Evolutionary conservation across 495 filamentous ascomycete genomes (phyloP).

Genomic region (Endocarpon pusillum): DNA sequence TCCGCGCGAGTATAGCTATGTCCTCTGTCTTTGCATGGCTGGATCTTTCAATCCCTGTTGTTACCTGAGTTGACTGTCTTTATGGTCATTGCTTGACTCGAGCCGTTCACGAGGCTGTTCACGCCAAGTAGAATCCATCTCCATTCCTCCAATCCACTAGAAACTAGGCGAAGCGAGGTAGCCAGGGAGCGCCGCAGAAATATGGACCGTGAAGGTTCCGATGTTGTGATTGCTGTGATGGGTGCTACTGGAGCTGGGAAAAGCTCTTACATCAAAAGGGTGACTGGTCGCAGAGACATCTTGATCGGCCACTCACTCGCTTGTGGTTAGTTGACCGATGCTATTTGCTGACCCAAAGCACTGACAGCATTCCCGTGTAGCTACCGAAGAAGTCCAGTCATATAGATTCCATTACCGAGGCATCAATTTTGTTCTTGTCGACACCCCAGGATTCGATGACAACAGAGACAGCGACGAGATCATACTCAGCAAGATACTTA

Average conservation of each 20-base stretch:
- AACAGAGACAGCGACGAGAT: background rate
- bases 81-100: too few relatives aligned
- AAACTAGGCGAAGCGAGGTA: too few relatives aligned
- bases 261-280: constrained; percentile 19
- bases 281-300: constrained; percentile 11
- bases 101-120: too few relatives aligned
- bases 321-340: too few relatives aligned
- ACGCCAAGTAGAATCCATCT: too few relatives aligned
- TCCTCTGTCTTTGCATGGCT: too few relatives aligned
- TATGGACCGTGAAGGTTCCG: background rate
- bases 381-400: constrained; percentile 1
- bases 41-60: too few relatives aligned
- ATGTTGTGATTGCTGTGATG: constrained; percentile 12
- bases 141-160: too few relatives aligned
- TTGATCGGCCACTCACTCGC: constrained; percentile 12
- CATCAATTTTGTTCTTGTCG: constrained; percentile 2
- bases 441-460: constrained; percentile 4
- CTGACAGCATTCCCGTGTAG: background rate
- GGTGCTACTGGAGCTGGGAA: constrained; percentile 24
- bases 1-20: too few relatives aligned
- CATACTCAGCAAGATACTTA: background rate
- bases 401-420: background rate
- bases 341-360: background rate
- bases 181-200: too few relatives aligned
- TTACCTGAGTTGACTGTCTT: too few relatives aligned